These are phyloP conservation scores for Yamadazyma atlantica DNA, from an alignment of 1,139 yeast genomes.

Conservation along the genomic window DNA sequence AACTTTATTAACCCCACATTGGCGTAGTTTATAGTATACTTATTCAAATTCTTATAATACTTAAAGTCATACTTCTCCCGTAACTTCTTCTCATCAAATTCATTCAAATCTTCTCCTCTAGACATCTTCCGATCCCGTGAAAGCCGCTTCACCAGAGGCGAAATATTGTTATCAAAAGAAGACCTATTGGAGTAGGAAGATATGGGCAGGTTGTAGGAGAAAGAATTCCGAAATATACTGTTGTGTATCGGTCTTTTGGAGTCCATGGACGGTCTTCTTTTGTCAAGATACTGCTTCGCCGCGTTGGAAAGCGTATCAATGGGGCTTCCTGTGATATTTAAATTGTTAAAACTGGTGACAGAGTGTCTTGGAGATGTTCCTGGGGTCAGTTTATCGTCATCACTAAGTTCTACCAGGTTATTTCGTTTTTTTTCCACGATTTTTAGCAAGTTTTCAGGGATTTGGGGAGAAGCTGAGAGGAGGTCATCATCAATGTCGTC, in stretches of 20 bases:
- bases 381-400: slow-evolving; percentile 27
- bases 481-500: slow-evolving; percentile 52
- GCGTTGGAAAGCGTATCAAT: slow-evolving; percentile 21
- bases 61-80: slow-evolving; percentile 30
- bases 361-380: slow-evolving; percentile 32
- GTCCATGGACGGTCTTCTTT: slow-evolving; percentile 39
- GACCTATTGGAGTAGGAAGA: slow-evolving; percentile 18
- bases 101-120: slow-evolving; percentile 15
- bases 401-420: slow-evolving; percentile 18
- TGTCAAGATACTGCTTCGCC: slow-evolving; percentile 23
- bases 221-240: slow-evolving; percentile 27
- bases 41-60: slow-evolving; percentile 38
- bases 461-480: slow-evolving; percentile 65
- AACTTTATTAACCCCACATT: slow-evolving; percentile 44
- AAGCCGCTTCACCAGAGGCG: slow-evolving; percentile 7
- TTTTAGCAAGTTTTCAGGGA: slow-evolving; percentile 58
- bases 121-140: no score
- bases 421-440: slow-evolving; percentile 53
- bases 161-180: slow-evolving; percentile 21
- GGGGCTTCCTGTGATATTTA: slow-evolving; percentile 6
- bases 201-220: slow-evolving; percentile 13
- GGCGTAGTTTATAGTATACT: slow-evolving; percentile 30
- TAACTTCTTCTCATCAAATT: slow-evolving; percentile 21
- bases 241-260: slow-evolving; percentile 24
- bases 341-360: background rate